A percentile compares a stretch with the other conserved stretches of the same genome.
Conservation (phyloP, 2,329 filamentous ascomycete species). For the Calonectria pauciramosa region DNA sequence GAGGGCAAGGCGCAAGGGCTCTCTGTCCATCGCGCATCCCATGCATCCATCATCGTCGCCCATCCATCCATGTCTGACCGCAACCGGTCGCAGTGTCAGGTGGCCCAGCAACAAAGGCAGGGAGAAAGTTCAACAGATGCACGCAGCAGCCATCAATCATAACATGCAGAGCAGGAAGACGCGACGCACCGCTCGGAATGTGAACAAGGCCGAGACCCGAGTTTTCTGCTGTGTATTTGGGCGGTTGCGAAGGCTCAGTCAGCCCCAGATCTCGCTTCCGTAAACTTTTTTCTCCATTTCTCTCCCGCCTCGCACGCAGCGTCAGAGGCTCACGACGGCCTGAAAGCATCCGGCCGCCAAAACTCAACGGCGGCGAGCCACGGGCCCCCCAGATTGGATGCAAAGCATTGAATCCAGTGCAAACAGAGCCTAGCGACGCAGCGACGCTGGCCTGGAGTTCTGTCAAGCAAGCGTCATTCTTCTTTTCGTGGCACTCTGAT, state of each 20-base stretch:
- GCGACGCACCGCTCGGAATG: constrained; percentile 8
- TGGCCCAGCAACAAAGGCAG: constrained; percentile 14
- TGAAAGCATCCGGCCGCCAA: constrained; percentile 2
- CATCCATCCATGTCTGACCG: constrained; percentile 9
- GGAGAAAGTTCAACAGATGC: neutral
- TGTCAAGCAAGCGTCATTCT: constrained; percentile 27
- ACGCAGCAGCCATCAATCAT: neutral
- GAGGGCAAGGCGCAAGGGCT: neutral
- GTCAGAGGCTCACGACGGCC: neutral
- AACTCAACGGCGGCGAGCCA: neutral
- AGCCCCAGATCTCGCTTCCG: neutral
- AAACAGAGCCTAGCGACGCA: constrained; percentile 3
- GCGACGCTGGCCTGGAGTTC: constrained; percentile 9
- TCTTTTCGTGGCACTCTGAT: constrained; percentile 36
- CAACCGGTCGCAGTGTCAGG: constrained; percentile 30
- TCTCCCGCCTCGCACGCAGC: neutral
- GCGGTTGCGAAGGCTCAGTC: neutral
- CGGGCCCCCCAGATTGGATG: constrained; percentile 3
- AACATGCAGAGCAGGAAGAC: neutral
- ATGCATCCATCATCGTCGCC: too few relatives aligned
- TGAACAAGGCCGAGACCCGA: neutral
- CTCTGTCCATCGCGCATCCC: neutral
- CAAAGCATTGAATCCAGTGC: constrained; percentile 26
- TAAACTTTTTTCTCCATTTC: neutral
- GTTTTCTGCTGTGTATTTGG: neutral